phyloP scores from a whole-genome alignment of 257 asterid species.

The Nicotiana attenuata region DNA sequence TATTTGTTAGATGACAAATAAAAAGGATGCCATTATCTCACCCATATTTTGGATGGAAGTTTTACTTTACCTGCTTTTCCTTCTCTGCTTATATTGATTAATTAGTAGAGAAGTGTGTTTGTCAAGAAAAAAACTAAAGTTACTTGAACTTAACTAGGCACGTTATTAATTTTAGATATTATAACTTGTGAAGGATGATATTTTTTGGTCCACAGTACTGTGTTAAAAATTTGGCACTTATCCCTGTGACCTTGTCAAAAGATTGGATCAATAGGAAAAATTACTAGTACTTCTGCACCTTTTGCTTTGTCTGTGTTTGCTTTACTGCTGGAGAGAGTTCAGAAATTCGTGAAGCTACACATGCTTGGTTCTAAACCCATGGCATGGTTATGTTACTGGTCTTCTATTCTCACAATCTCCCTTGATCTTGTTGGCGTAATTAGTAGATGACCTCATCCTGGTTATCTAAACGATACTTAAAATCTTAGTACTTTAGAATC shows the following conservation, averaged over 20 bases:
- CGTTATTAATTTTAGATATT: background rate
- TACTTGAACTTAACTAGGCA: background rate
- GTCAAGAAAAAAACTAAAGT: background rate
- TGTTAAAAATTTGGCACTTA: background rate
- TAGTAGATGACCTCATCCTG: background rate
- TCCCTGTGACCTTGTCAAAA: background rate
- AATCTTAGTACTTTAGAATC: background rate
- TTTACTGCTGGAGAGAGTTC: background rate
- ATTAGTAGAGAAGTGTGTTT: background rate
- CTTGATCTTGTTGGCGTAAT: background rate
- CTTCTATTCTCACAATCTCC: background rate
- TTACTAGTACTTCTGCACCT: background rate
- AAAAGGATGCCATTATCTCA: background rate
- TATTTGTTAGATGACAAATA: background rate
- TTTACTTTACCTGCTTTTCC: background rate
- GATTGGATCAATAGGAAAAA: background rate
- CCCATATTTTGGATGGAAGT: background rate
- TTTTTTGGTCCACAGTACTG: background rate
- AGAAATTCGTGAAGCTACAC: background rate
- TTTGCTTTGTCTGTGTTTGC: background rate
- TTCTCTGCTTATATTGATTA: background rate
- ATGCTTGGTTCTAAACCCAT: background rate
- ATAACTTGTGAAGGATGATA: background rate
- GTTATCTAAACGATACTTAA: background rate
- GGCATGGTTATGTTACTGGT: background rate